phyloP scores from a whole-genome alignment of 1,284 basidiomycete species.

The Rhodotorula sp. region DNA sequence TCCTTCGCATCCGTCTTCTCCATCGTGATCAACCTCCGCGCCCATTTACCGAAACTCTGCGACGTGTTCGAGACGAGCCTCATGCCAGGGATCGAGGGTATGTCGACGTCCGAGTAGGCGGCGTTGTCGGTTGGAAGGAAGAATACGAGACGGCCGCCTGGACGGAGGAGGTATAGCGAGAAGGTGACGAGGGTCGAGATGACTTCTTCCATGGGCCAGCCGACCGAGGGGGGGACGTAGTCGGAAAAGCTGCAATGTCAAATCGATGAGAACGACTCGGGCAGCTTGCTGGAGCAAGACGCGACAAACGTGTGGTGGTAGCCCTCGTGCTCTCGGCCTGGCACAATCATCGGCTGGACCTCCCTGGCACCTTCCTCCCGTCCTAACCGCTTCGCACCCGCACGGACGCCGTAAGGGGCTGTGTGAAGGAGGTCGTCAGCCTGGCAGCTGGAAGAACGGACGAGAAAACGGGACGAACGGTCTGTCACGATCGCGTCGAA shows the following conservation, averaged over 20 bases:
- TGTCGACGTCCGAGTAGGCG: conserved; percentile 80
- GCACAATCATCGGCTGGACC: conserved; percentile 23
- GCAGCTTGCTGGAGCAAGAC: too few relatives aligned
- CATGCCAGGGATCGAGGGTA: conserved; percentile 76
- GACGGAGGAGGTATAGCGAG: conserved; percentile 78
- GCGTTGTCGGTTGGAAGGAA: conserved; percentile 82
- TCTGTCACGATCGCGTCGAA: conserved; percentile 95
- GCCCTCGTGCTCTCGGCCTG: conserved; percentile 30
- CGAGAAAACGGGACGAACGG: conserved; percentile 51
- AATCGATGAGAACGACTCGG: not conserved
- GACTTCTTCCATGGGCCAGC: conserved; percentile 47
- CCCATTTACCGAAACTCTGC: conserved; percentile 96
- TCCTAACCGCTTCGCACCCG: conserved; percentile 92
- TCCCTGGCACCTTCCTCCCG: conserved; percentile 54
- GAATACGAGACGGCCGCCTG: conserved; percentile 72
- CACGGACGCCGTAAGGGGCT: conserved; percentile 79
- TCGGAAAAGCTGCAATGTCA: conserved; percentile 43
- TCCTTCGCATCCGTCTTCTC: conserved; percentile 55
- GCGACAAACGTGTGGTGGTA: conserved; percentile 22
- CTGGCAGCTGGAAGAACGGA: not conserved
- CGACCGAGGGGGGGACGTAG: conserved; percentile 48
- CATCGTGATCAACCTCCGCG: conserved; percentile 83
- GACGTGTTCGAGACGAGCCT: conserved; percentile 80
- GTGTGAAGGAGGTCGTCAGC: not conserved
- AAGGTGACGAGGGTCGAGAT: conserved; percentile 71